Conservation (phyloP, 306 rosid genomes). For the Fragaria vesca region DNA sequence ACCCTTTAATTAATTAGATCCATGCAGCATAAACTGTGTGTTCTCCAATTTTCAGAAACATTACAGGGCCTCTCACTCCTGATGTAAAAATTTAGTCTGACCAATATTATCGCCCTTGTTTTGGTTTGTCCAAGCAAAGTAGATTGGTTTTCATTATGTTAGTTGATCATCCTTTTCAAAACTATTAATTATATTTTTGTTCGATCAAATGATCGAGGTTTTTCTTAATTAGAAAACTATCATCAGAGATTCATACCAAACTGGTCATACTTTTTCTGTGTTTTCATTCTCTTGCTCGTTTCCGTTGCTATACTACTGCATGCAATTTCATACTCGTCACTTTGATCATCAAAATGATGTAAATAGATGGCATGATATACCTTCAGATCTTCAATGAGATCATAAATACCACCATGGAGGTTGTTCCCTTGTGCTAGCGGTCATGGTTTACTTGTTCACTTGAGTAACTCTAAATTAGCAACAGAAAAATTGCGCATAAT, state of each 20-base stretch:
- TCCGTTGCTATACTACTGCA: too few relatives aligned
- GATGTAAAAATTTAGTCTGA: slow-evolving; percentile 17
- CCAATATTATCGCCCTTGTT: background rate
- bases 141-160: background rate
- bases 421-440: too few relatives aligned
- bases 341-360: too few relatives aligned
- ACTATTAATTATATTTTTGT: background rate
- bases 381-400: too few relatives aligned
- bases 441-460: too few relatives aligned
- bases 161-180: background rate
- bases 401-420: too few relatives aligned
- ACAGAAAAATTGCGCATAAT: too few relatives aligned
- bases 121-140: slow-evolving; percentile 7
- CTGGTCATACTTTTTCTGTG: background rate
- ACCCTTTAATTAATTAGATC: background rate
- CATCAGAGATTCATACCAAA: background rate
- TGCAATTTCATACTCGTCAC: too few relatives aligned
- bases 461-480: too few relatives aligned
- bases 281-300: too few relatives aligned
- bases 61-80: background rate
- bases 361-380: too few relatives aligned
- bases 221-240: background rate
- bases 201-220: background rate
- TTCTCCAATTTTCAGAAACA: background rate
- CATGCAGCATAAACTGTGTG: slow-evolving; percentile 11